Base-by-base conservation (phyloP, 352 stramenopile species). In the Pythium pyrilobum region DNA sequence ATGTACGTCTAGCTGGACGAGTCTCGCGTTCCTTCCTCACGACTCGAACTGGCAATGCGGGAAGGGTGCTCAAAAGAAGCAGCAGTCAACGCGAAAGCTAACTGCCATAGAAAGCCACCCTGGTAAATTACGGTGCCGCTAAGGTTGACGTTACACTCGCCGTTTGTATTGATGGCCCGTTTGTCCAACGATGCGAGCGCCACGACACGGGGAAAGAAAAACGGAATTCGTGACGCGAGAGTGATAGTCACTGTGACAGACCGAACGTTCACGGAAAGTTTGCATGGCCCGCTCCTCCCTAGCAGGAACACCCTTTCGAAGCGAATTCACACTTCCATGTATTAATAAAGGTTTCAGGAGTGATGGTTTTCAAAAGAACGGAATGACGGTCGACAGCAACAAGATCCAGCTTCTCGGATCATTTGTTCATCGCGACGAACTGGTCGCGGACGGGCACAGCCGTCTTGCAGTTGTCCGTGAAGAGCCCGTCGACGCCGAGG, bases 401-500 rank as follows among this genome's bases (percentile, higher is more conserved):
- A 37, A 21, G 5, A 8, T 1, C 8, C 8, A 9, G 25, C 16
- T 33, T 18, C 4, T 13, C 15, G 37, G 2, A 6, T 11, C 4
- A 5, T 37, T 44, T 52, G 38, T 49, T 42, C 16, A n/a, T 25
- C 11, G 40, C 57, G 28, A 56, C 47, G 32, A 43, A 66, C 45
- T 57, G 24, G 51, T 60, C 46, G 31, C 58, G 58, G 34, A 43
- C 52, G 15, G 51, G 48, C 38, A 66, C 58, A 5, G 44, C 58
- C 32, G 51, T 66, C 58, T 66, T 66, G 51, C 51, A 60, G 51
- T 66, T 57, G 60, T 68, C 60, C 39, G 54, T 79, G 65, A 89
- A 87, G 39, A 86, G 25, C 2, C 74, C 74, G 44, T 90, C 80
- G 27, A 90, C 51, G 10, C 74, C 73, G 42, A 77, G 74, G 46